Evolutionary conservation across 2,329 filamentous ascomycete genomes (phyloP).

Genomic region (Penicillium sp.): DNA sequence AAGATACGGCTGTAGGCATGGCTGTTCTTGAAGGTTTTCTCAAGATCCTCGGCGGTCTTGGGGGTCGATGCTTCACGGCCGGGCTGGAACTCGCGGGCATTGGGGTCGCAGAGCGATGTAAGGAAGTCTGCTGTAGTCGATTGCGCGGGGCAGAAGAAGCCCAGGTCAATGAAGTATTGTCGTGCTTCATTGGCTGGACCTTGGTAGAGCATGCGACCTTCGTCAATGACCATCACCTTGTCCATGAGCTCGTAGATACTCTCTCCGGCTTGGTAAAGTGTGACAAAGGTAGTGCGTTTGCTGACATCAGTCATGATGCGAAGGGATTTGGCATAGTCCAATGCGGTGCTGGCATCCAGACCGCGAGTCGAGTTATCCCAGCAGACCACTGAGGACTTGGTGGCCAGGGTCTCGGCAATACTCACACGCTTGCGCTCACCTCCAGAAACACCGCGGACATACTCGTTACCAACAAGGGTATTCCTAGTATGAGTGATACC

Average conservation of each 20-base stretch:
- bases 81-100: conserved; percentile 64
- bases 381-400: conserved; percentile 69
- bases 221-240: conserved; percentile 74
- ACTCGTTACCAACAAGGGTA: conserved; percentile 73
- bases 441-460: conserved; percentile 70
- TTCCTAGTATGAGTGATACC: conserved; percentile 72
- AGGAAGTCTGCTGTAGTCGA: conserved; percentile 74
- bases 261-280: conserved; percentile 69
- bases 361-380: conserved; percentile 81
- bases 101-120: conserved; percentile 71
- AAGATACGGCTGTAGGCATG: conserved; percentile 60
- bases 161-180: conserved; percentile 65
- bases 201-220: conserved; percentile 67
- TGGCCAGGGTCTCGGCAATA: conserved; percentile 73
- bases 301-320: conserved; percentile 73
- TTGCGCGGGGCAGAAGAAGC: conserved; percentile 58
- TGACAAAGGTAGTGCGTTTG: conserved; percentile 68
- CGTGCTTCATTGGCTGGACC: conserved; percentile 61
- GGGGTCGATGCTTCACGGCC: conserved; percentile 67
- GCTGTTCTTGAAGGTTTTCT: conserved; percentile 64
- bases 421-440: conserved; percentile 78
- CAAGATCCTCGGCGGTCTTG: conserved; percentile 67
- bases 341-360: conserved; percentile 73
- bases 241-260: conserved; percentile 73
- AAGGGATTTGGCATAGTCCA: conserved; percentile 71